Evolutionary conservation across 306 rosid species (phyloP), one percentile per base, ranked within the genome.

Genomic region (Castanea mollissima): DNA sequence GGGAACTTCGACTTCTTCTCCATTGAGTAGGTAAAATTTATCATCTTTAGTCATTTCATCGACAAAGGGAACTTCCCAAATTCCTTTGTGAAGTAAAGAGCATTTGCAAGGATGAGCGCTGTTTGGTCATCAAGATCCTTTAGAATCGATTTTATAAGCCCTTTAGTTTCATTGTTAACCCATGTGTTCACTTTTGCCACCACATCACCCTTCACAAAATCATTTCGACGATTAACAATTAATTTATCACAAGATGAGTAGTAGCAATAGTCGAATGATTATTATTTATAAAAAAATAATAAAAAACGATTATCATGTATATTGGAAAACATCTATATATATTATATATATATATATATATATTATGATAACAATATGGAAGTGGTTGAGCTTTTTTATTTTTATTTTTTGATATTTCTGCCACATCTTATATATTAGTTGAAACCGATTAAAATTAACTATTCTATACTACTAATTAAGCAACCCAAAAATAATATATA

Each of bases 61-160:
- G n/a, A 35, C 75, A 72, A 77, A 82, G 10, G 1, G 12, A 14
- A 23, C n/a, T 27, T 55, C 52, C 81, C 85, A 81, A 34, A 56
- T 9, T 16, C 78, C 81, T 60, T 71, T 76, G 29, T 76, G 29
- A 81, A 82, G 78, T 77, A 77, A 3, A 77, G 51, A 34, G 85
- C 78, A 72, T 72, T 82, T 5, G 74, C 81, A 29, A 77, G 64
- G 57, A 72, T 46, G 2, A 77, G 35, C 54, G 7, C 51, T 1
- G 78, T 76, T 1, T 12, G 12, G 6, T 25, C 0, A 15, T 76
- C 10, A 5, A 67, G 19, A 0, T 8, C n/a, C 0, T 5, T 1
- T 5, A 84, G 77, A 52, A 77, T 23, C 2, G 73, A 4, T 16
- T 8, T 80, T 44, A 73, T 69, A 0, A 69, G 52, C 6, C 82